Evolutionary conservation across 139 green algal species (phyloP).

Genomic region (Chlorella sp.): DNA sequence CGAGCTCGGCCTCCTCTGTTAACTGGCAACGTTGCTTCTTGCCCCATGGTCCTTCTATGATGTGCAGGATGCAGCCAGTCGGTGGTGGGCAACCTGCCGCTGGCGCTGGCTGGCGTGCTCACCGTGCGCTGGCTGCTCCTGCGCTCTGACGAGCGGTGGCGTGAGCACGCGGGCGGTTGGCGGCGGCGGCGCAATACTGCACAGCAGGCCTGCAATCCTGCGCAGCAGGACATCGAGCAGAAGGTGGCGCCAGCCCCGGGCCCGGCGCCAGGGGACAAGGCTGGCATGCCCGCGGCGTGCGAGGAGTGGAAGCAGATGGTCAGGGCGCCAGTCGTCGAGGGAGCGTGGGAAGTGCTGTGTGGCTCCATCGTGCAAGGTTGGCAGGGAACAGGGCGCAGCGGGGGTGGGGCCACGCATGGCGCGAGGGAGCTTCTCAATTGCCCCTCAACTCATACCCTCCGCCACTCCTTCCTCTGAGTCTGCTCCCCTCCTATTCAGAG

Average conservation of each 20-base stretch:
- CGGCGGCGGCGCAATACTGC: too few species aligned
- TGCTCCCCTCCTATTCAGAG: slow-evolving; percentile 46
- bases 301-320: slow-evolving; percentile 58
- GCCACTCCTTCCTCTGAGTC: too few species aligned
- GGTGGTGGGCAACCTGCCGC: slow-evolving; percentile 37
- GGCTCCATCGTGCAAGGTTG: slow-evolving; percentile 75
- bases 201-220: too few species aligned
- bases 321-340: slow-evolving; percentile 50
- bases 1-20: not conserved
- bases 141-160: not conserved
- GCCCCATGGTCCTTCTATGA: not conserved
- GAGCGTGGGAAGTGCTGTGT: slow-evolving; percentile 67
- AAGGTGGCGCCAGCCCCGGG: not conserved
- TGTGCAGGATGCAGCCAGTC: slow-evolving; percentile 42
- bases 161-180: not conserved
- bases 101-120: slow-evolving; percentile 13
- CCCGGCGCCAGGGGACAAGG: not conserved
- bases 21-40: not conserved
- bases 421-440: too few species aligned
- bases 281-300: slow-evolving; percentile 3
- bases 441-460: not conserved
- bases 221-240: not conserved
- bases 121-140: slow-evolving; percentile 4
- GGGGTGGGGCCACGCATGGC: not conserved
- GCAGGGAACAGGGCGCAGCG: slow-evolving; percentile 49